These are phyloP conservation scores for Raphanus raphanistrum DNA, from an alignment of 345 rosid genomes.

Conservation along the genomic window DNA sequence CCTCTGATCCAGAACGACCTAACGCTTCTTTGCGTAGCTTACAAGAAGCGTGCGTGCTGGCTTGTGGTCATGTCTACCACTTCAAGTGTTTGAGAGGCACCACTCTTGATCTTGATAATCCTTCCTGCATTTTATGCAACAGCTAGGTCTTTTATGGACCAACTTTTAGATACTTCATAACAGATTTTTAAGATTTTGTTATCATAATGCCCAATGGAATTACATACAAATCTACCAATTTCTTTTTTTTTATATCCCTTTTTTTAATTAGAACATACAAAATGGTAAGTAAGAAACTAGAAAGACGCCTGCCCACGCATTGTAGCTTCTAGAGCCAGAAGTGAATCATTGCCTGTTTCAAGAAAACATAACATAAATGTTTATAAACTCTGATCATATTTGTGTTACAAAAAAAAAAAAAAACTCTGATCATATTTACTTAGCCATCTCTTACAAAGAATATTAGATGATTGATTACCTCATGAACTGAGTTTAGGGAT, in stretches of 20 bases:
- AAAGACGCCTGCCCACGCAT: background rate
- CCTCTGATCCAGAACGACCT: slow-evolving; percentile 36
- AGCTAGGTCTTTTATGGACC: background rate
- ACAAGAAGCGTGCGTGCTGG: slow-evolving; percentile 32
- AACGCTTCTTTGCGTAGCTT: slow-evolving; percentile 4
- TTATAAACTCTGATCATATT: background rate
- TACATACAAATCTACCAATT: slow-evolving; percentile 12
- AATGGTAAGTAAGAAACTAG: slow-evolving; percentile 14
- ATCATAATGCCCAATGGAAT: slow-evolving; percentile 8
- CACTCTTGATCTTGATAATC: slow-evolving; percentile 29
- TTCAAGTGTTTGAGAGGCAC: slow-evolving; percentile 31
- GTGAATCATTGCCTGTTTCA: slow-evolving; percentile 73
- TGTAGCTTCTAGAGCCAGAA: slow-evolving; percentile 64
- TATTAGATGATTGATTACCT: slow-evolving; percentile 11
- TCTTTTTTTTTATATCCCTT: slow-evolving; percentile 20
- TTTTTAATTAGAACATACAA: background rate
- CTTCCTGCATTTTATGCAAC: slow-evolving; percentile 31
- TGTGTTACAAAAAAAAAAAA: too few species aligned
- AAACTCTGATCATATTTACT: background rate
- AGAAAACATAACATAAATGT: slow-evolving; percentile 10
- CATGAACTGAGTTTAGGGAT: slow-evolving; percentile 30
- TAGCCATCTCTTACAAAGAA: background rate
- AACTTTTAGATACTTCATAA: background rate
- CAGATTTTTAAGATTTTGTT: background rate
- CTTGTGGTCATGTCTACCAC: slow-evolving; percentile 37